phyloP scores from a whole-genome alignment of 2,329 filamentous ascomycete genomes.

The Ophiocordyceps robertsii region DNA sequence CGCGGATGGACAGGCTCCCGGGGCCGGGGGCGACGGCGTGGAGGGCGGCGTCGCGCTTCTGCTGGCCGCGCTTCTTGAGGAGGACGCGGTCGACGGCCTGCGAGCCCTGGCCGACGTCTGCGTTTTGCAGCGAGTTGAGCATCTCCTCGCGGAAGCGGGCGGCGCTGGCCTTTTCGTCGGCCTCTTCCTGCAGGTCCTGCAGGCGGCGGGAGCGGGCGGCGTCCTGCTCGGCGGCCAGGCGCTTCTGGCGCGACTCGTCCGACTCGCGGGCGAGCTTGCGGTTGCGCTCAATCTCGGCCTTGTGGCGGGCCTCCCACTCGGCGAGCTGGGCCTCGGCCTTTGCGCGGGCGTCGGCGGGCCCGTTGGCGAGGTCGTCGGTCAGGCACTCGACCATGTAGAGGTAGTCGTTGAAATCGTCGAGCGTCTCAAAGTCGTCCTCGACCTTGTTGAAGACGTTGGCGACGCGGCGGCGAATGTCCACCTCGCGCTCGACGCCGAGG shows the following conservation, averaged over 20 bases:
- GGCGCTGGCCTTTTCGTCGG: slow-evolving; percentile 52
- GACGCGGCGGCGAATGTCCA: slow-evolving; percentile 77
- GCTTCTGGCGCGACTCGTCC: slow-evolving; percentile 36
- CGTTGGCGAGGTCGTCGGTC: slow-evolving; percentile 74
- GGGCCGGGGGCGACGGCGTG: slow-evolving; percentile 12
- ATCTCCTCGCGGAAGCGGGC: slow-evolving; percentile 54
- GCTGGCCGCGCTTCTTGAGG: slow-evolving; percentile 60
- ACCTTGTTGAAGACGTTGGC: slow-evolving; percentile 72
- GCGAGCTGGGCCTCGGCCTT: slow-evolving; percentile 30
- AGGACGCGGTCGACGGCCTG: slow-evolving; percentile 46
- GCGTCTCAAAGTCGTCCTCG: slow-evolving; percentile 80
- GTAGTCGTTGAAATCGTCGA: slow-evolving; percentile 83
- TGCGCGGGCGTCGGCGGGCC: slow-evolving; percentile 47
- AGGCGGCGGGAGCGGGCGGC: slow-evolving; percentile 45
- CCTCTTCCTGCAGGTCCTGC: slow-evolving; percentile 52
- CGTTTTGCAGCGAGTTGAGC: slow-evolving; percentile 53
- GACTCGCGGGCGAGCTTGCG: slow-evolving; percentile 38
- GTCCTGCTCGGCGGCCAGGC: slow-evolving; percentile 54
- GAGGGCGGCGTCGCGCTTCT: slow-evolving; percentile 19
- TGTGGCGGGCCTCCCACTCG: slow-evolving; percentile 62
- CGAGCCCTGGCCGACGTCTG: slow-evolving; percentile 45
- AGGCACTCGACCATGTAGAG: slow-evolving; percentile 84
- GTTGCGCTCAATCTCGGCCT: slow-evolving; percentile 52
- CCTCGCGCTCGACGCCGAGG: slow-evolving; percentile 77
- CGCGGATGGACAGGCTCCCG: slow-evolving; percentile 54